Base-by-base conservation (phyloP, 768 basidiomycete species). In the Sporobolomyces pararoseus region DNA sequence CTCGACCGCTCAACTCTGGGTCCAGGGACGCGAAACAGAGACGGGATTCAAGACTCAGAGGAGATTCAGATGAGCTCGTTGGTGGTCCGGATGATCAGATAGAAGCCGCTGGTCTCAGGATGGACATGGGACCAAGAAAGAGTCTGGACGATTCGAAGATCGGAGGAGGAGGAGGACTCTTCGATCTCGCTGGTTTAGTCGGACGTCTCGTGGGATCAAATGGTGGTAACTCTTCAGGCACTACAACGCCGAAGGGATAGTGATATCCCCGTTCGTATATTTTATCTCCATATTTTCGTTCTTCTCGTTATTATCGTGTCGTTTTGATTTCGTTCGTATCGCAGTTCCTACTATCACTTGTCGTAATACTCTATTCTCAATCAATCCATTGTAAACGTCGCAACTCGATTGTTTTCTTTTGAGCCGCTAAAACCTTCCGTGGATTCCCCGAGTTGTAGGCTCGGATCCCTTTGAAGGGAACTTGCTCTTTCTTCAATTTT, bases 51-150 rank as follows among this genome's bases (percentile, higher is more conserved):
- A 17, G 39, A 37, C 23, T 29, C 53, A 1, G 42, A 55, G 29
- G 16, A 51, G 47, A 12, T 19, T 5, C 5, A 3, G 59, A 44
- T 7, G 54, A 31, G 25, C 34, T 47, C 34, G 14, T 17, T 12
- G 29, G 16, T 35, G 2, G 13, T 1, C 16, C 25, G 44, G 53
- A 9, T 6, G 14, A 10, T 21, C 0, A 52, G n/a, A 39, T 12
- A 5, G 13, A 46, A 25, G n/a, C 31, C 29, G 7, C 23, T 31
- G 67, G 47, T 19, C 46, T 68, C 13, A 47, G 51, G 19, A 68
- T 68, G 67, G 54, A 55, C 31, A 68, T 68, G 67, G 67, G 67
- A 9, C 60, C 61, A 31, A 16, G 59, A 19, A 49, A 27, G 10
- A 53, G 52, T 23, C 7, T 25, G 34, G 49, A 42, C 10, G 47